Conservation (phyloP, 805 yeast species). For the Sugiyamaella floridensis region DNA sequence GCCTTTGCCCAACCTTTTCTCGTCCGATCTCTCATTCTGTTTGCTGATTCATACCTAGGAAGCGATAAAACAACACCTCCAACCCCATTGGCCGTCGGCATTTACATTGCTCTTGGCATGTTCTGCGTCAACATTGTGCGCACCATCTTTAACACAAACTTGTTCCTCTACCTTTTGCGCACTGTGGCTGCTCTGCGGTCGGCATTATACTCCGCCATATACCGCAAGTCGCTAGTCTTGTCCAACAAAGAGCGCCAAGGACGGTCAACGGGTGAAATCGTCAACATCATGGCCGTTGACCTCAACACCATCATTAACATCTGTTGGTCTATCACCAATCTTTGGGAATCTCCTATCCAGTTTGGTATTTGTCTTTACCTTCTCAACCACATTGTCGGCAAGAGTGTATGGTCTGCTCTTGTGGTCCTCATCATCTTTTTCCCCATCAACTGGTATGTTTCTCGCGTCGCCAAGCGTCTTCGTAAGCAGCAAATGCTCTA, state of each 20-base stretch:
- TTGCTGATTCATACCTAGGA: constrained; percentile 44
- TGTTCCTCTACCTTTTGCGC: constrained; percentile 66
- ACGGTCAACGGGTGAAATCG: constrained; percentile 86
- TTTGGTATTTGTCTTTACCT: constrained; percentile 67
- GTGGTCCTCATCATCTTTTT: constrained; percentile 65
- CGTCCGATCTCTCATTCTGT: constrained; percentile 34
- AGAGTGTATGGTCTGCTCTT: constrained; percentile 94
- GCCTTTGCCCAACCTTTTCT: constrained; percentile 41
- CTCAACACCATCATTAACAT: constrained; percentile 82
- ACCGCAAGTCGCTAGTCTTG: constrained; percentile 61
- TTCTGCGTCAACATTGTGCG: constrained; percentile 69
- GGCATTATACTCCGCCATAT: constrained; percentile 59
- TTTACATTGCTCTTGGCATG: constrained; percentile 70
- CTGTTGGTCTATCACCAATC: constrained; percentile 65
- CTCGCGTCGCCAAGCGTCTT: constrained; percentile 59
- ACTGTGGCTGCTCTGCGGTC: constrained; percentile 59
- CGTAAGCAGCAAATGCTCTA: constrained; percentile 79
- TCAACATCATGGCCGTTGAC: constrained; percentile 90
- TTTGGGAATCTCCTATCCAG: constrained; percentile 95
- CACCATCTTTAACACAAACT: constrained; percentile 70
- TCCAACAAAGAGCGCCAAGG: constrained; percentile 57
- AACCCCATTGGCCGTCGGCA: constrained; percentile 61
- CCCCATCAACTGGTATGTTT: constrained; percentile 68
- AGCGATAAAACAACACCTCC: constrained; percentile 19
- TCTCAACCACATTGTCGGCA: constrained; percentile 66